Evolutionary conservation across 805 yeast genomes (phyloP).

Genomic region (Spencermartinsiella europaea): DNA sequence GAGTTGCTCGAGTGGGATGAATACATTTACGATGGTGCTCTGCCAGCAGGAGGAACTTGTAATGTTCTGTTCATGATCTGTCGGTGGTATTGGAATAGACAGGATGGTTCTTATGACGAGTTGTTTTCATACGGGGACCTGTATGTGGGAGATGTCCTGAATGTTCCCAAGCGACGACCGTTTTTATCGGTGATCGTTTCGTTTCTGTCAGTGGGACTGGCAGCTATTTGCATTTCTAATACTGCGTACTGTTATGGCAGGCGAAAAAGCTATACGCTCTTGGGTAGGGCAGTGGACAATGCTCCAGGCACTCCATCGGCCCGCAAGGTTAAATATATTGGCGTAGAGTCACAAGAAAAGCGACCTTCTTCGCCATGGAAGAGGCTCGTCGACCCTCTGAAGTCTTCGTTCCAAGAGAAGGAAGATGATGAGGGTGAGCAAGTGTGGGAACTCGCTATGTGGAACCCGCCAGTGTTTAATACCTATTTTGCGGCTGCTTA

Average conservation of each 20-base stretch:
- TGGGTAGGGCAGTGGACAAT: constrained; percentile 20
- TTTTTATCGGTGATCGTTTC: constrained; percentile 9
- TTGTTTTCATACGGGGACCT: constrained; percentile 9
- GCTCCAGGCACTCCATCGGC: constrained; percentile 26
- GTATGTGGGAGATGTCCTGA: constrained; percentile 7
- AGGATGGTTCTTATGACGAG: neutral
- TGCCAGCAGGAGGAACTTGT: constrained; percentile 19
- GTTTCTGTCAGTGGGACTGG: constrained; percentile 8
- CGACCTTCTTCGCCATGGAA: neutral
- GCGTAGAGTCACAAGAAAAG: neutral
- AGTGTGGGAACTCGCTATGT: constrained; percentile 51
- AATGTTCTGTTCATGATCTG: constrained; percentile 19
- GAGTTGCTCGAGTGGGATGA: constrained; percentile 30
- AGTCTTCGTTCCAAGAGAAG: neutral
- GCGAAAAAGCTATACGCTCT: constrained; percentile 18
- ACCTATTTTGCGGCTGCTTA: constrained; percentile 47
- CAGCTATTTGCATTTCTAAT: constrained; percentile 15
- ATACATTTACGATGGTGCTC: constrained; percentile 16
- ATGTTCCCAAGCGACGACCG: constrained; percentile 4
- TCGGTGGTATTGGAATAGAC: constrained; percentile 9
- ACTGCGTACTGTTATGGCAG: constrained; percentile 11
- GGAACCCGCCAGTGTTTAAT: constrained; percentile 63
- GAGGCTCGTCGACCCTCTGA: constrained; percentile 1
- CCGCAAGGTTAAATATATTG: constrained; percentile 8
- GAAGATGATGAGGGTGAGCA: constrained; percentile 11